Evolutionary conservation across 495 filamentous ascomycete genomes (phyloP), one percentile per base, ranked within the genome.

Genomic region (Bryoglossum gracile): DNA sequence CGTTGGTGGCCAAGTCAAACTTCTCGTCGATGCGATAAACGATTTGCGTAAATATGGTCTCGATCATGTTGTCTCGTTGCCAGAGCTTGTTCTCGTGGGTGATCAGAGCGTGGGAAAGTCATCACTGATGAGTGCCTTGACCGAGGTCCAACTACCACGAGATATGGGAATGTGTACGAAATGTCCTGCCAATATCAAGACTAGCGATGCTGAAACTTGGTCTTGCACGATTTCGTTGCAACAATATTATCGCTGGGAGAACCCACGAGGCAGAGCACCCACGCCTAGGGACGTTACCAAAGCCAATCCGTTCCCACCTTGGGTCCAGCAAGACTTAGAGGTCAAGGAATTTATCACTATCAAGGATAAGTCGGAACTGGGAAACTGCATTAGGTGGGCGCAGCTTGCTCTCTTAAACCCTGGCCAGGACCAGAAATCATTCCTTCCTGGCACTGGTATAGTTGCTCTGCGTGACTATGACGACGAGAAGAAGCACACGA

Each of bases 71-170:
- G 72, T 80, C 0, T 72, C 72, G 2, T 65, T 92, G 0, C 87
- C 88, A 0, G 86, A 86, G 52, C 74, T 92, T 13, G 84, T 86
- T 10, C 76, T 89, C 0, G 78, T 90, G 1, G 88, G 88, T 0
- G 87, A 92, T 46, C 88, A 94, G 51, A 82, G 76, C 2, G 79
- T 87, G 0, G 88, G 88, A 0, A 94, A 94, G 54, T 83, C 77
- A 3, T 88, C 83, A 2, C 64, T 94, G 0, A 87, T 94, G 62
- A 86, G 88, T 23, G 84, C 81, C 0, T 80, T 92, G 26, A 81
- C 82, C 1, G 84, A 81, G n/a, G 83, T 94, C 40, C 80, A 78
- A 42, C 75, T 90, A 0, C 88, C 88, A 0, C 69, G 84, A 2
- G 75, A 71, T 48, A 70, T 73, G 0, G 84, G 80, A 0, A 58